A percentile compares a stretch with the other conserved stretches of the same genome.
phyloP scores from a whole-genome alignment of 257 asterid species.

The Linaria vulgaris region DNA sequence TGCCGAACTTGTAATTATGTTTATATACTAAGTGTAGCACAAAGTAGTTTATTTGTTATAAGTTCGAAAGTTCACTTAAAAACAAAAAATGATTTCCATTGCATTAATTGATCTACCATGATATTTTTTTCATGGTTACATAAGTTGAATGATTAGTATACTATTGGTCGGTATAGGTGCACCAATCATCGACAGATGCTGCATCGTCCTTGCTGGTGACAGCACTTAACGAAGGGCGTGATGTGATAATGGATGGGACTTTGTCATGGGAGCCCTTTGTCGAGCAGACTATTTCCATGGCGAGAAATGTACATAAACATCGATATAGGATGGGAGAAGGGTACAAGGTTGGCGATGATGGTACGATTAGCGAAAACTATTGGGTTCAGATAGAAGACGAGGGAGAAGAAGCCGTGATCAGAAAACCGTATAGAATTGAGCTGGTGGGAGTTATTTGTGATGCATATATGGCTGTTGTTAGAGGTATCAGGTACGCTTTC shows the following conservation, averaged over 20 bases:
- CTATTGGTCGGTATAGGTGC: conserved; percentile 53
- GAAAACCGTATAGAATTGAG: conserved; percentile 80
- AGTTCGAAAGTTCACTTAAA: too few relatives aligned
- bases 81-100: too few relatives aligned
- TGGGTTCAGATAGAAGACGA: conserved; percentile 65
- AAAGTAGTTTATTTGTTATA: too few relatives aligned
- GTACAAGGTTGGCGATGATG: conserved; percentile 72
- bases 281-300: conserved; percentile 86
- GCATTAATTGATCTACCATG: too few relatives aligned
- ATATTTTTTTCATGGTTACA: too few relatives aligned
- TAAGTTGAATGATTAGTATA: too few relatives aligned
- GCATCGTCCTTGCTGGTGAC: conserved; percentile 94
- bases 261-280: conserved; percentile 96
- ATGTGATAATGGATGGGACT: conserved; percentile 97
- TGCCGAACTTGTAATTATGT: conserved; percentile 62
- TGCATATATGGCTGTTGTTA: conserved; percentile 78
- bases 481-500: conserved; percentile 78
- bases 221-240: conserved; percentile 90
- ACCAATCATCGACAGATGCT: conserved; percentile 90
- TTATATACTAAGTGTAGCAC: too few relatives aligned
- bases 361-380: conserved; percentile 65
- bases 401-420: conserved; percentile 28
- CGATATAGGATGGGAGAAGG: conserved; percentile 93
- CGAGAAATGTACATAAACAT: conserved; percentile 65
- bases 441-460: conserved; percentile 94